Evolutionary conservation across 257 asterid species (phyloP), one percentile per base, ranked within the genome.

Genomic region (Lavandula angustifolia): DNA sequence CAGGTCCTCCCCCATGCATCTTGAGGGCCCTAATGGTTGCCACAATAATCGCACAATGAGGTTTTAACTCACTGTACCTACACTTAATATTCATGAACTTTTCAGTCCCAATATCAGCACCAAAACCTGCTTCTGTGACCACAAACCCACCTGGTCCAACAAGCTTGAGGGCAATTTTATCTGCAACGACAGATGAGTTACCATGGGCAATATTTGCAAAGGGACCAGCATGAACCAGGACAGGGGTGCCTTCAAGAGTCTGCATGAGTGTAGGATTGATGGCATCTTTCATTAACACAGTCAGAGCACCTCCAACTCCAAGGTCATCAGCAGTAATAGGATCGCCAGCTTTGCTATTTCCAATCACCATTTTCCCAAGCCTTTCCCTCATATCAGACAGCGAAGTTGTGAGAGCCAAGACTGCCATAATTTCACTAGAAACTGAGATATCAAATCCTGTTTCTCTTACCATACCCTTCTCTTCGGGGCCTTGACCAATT

Each of bases 1-100:
- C 84, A 22, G 97, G 99, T 46, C 99, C 99, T 38, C 99, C 97
- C 38, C 99, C 99, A 1, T 92, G 97, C 99, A 92, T 92, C 64
- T 92, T 92, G 42, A 90, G 95, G 59, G 99, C 97, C 82, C 99
- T 79, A 56, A 92, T 75, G 13, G 97, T 92, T 13, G 97, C 99
- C 49, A 92, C 97, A 64, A 89, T 85, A 60, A 92, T 64, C 42
- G 99, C 99, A 75, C 97, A 92, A 54, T 92, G 99, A 59, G 99
- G 97, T 11, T 76, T 78, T 46, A 87, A 80, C 44, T 95, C 96
- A 64, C 99, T 92, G 74, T 89, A 89, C 67, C 99, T 80, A 73
- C 97, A 92, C 79, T 92, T 92, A 60, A 92, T 92, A 66, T 92
- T 92, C 96, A 89, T 85, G 69, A 92, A 92, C 86, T 92, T 92